phyloP scores from a whole-genome alignment of 768 basidiomycete genomes.

The Kwoniella shandongensis region DNA sequence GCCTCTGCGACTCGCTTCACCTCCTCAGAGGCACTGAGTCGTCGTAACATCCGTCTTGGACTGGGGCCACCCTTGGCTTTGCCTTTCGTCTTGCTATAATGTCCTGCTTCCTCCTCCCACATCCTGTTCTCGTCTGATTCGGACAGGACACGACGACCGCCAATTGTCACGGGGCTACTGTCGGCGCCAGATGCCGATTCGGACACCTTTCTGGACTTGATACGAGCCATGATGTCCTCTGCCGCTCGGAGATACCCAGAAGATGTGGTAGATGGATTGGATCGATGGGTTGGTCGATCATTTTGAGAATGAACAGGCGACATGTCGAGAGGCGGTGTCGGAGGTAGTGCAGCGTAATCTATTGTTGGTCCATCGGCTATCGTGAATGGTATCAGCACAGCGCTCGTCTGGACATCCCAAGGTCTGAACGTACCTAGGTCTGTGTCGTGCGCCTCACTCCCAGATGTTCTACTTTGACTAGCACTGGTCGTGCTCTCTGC shows the following conservation, averaged over 20 bases:
- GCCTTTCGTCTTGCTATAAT: constrained; percentile 12
- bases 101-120: constrained; percentile 18
- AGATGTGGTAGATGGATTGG: constrained; percentile 45
- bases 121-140: constrained; percentile 35
- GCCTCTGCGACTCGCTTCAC: constrained; percentile 56
- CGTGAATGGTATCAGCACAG: constrained; percentile 1
- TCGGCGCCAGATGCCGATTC: constrained; percentile 37
- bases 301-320: background rate
- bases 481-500: constrained; percentile 40
- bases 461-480: constrained; percentile 23
- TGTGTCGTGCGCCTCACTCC: constrained; percentile 2
- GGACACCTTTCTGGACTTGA: constrained; percentile 58
- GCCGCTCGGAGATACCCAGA: constrained; percentile 70
- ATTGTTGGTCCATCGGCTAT: constrained; percentile 21
- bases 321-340: constrained; percentile 31
- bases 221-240: constrained; percentile 78
- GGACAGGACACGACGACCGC: constrained; percentile 18
- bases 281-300: constrained; percentile 34
- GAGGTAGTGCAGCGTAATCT: constrained; percentile 32
- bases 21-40: constrained; percentile 56
- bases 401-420: background rate
- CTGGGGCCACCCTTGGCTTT: constrained; percentile 51
- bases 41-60: constrained; percentile 57
- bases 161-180: constrained; percentile 26
- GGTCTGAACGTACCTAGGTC: constrained; percentile 17